Base-by-base conservation (phyloP, 805 yeast genomes). In the Pichia manshurica region DNA sequence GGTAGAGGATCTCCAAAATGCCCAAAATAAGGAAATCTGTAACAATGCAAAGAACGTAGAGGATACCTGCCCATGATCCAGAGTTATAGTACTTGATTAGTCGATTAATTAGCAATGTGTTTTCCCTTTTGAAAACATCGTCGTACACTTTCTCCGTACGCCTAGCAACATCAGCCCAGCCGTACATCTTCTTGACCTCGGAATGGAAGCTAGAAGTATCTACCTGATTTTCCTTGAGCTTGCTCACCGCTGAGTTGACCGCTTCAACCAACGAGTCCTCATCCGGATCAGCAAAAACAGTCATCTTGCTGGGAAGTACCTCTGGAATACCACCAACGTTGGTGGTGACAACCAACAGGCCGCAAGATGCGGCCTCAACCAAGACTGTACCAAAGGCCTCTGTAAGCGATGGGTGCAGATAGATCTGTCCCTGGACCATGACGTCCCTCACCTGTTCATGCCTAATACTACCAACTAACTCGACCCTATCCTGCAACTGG, bases 301-400 rank as follows among this genome's bases (percentile, higher is more conserved):
- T 89, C 98, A 93, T 93, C 58, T 89, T 86, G 21, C 75, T 74
- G 0, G 99, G 99, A 34, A 93, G 66, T 4, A 93, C 98, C 61
- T 93, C 99, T 0, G 97, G 97, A 35, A 93, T 90, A 5, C 99
- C 99, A 12, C 99, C 99, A 0, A 93, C 99, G 49, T 81, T 80
- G 0, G 99, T 93, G 0, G 97, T 89, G 0, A 93, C 99, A 2
- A 93, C 96, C 17, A 87, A 72, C 33, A 93, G 64, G 0, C 97
- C 97, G 70, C 98, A 93, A 1, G 96, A 84, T 0, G 97, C 99
- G 0, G 99, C 99, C 62, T 93, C 99, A 0, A 93, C 96, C 10
- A 93, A 68, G 0, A 88, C 98, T 0, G 99, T 93, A 2, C 99
- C 99, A 67, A 93, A 93, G 0, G 98, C 99, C 63, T 93, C 99